Percentiles rank a stretch among this genome's conserved stretches.
Evolutionary conservation across 75 land plant genomes (phyloP).

Genomic region (Ceratopteris richardii): DNA sequence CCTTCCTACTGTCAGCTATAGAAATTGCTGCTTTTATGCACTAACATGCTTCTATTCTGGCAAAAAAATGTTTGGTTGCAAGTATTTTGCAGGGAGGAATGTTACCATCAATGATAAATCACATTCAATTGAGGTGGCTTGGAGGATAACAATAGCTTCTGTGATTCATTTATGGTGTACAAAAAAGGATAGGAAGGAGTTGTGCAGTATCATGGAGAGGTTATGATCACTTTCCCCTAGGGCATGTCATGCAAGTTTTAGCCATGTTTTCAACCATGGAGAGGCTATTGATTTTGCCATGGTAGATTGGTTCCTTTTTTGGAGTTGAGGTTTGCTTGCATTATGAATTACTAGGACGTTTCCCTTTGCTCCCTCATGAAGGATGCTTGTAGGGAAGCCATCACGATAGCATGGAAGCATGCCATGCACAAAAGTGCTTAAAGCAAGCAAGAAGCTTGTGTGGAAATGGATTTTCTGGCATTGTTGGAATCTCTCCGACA

Average conservation of each 20-base stretch:
- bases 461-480: slow-evolving; percentile 57
- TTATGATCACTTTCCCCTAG: slow-evolving; percentile 93
- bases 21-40: too few relatives aligned
- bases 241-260: slow-evolving; percentile 91
- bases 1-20: too few relatives aligned
- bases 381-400: slow-evolving; percentile 82
- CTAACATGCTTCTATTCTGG: too few relatives aligned
- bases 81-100: too few relatives aligned
- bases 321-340: slow-evolving; percentile 69
- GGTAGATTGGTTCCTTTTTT: slow-evolving; percentile 80
- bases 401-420: slow-evolving; percentile 8
- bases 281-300: slow-evolving; percentile 95
- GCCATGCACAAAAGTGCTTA: not conserved
- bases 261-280: slow-evolving; percentile 98
- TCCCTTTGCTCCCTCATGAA: slow-evolving; percentile 83
- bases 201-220: slow-evolving; percentile 88
- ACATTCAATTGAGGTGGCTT: too few relatives aligned
- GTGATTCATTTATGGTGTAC: too few relatives aligned
- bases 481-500: slow-evolving; percentile 60
- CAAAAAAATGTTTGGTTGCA: too few relatives aligned
- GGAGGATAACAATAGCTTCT: too few relatives aligned
- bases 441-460: slow-evolving; percentile 25
- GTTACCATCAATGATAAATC: too few relatives aligned
- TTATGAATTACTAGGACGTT: slow-evolving; percentile 66
- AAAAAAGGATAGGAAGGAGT: too few relatives aligned